Base-by-base conservation (phyloP, 176 grass and related monocot genomes). In the Phragmites australis region DNA sequence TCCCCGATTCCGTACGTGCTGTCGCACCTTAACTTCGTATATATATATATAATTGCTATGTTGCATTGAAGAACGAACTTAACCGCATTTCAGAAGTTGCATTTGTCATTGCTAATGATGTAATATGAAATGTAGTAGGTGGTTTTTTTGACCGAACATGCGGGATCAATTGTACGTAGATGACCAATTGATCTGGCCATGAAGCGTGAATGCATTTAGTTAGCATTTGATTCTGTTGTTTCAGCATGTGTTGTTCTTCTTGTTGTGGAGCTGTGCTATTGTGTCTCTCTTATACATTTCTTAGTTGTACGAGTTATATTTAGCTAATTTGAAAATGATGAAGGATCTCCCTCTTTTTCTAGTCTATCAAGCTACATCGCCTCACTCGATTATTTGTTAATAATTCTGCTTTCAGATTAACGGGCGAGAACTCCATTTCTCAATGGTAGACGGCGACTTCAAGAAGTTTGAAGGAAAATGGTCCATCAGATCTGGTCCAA, bases 401-500 rank as follows among this genome's bases (percentile, higher is more conserved):
- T 4, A 26, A 82, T 32, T 85, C 60, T 22, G 0, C 25, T 3
- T 18, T 47, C 77, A 98, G 92, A 84, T 71, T 72, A 85, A 91
- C 86, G 92, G 95, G 6, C 73, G 88, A 54, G 95, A 94, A 75
- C 95, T 98, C 59, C 90, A 84, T 87, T 98, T 94, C 82, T 91
- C 81, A 25, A 89, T 98, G 95, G 92, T 98, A 14, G 95, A 94
- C 86, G 95, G 95, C 4, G 95, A 94, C 76, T 98, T 98, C 60
- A 94, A 91, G 81, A 98, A 91, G 76, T 98, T 98, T n/a, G 95
- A 98, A 89, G 92, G 92, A 22, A 94, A 98, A 87, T 98, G 92
- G 95, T 93, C 86, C 41, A 61, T 98, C 59, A 81, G 75, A 83
- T 19, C 95, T 74, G 88, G 92, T 87, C 90, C 80, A 82, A 94